Evolutionary conservation across 164 flowering plant species (phyloP).

Genomic region (Annona squamosa): DNA sequence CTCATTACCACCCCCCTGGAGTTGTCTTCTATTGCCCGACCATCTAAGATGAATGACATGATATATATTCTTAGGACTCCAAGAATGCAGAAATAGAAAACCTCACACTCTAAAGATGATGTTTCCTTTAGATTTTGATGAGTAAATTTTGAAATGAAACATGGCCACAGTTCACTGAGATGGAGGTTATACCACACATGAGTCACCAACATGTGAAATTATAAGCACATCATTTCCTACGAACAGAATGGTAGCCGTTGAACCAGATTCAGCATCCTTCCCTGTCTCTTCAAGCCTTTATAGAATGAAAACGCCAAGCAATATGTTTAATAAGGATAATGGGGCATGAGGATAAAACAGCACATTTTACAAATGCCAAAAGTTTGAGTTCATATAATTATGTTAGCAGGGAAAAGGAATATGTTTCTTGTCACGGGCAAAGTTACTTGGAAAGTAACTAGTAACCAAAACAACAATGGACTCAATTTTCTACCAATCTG

Average conservation of each 20-base stretch:
- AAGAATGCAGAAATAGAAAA: not conserved
- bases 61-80: not conserved
- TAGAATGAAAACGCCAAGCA: conserved; percentile 27
- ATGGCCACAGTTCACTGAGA: not conserved
- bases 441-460: too few relatives aligned
- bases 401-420: too few relatives aligned
- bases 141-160: not conserved
- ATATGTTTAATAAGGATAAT: conserved; percentile 17
- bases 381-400: too few relatives aligned
- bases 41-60: too few relatives aligned
- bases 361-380: not conserved
- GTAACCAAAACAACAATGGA: too few relatives aligned
- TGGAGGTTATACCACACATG: conserved; percentile 49
- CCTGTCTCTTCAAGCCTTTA: conserved; percentile 67
- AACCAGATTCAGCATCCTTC: conserved; percentile 75
- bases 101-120: not conserved
- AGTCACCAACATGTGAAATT: conserved; percentile 89
- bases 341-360: not conserved
- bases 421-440: too few relatives aligned
- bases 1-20: too few relatives aligned
- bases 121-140: not conserved
- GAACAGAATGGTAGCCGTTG: conserved; percentile 85
- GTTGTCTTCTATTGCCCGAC: too few relatives aligned
- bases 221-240: conserved; percentile 47
- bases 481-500: not conserved